Conservation (phyloP, 2,329 filamentous ascomycete genomes). For the Paecilomyces sp. region DNA sequence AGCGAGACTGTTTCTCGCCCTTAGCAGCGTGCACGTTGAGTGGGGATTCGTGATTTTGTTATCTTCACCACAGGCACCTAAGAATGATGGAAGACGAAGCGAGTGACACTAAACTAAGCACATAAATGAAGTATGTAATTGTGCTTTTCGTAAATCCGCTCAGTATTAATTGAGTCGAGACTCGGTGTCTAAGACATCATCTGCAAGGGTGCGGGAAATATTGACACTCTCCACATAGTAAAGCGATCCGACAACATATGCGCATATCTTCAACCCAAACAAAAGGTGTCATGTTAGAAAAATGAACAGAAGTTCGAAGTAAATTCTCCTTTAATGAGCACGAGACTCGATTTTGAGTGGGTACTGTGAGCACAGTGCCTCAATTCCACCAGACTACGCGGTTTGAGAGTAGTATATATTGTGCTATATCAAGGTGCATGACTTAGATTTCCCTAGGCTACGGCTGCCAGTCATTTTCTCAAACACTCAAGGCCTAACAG, state of each 20-base stretch:
- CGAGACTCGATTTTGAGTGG: too few species aligned
- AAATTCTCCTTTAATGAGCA: neutral
- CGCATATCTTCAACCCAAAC: neutral
- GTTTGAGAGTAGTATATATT: too few species aligned
- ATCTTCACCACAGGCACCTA: neutral
- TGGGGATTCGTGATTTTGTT: too few species aligned
- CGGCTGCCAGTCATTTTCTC: too few species aligned
- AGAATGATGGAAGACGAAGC: neutral
- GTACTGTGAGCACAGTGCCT: neutral
- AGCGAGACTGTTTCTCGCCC: too few species aligned
- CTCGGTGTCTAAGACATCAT: neutral
- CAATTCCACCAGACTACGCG: too few species aligned
- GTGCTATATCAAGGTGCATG: too few species aligned
- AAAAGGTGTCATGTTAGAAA: neutral
- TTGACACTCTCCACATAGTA: neutral
- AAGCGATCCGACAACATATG: neutral
- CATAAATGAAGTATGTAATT: too few species aligned
- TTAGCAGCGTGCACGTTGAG: too few species aligned
- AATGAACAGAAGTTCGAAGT: neutral
- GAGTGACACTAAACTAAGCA: neutral
- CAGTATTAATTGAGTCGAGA: neutral
- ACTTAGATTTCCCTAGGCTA: too few species aligned
- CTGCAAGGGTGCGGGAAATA: neutral
- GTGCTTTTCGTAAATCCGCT: neutral
- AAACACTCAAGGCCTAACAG: too few species aligned